Evolutionary conservation across 345 rosid species (phyloP).

Genomic region (Theobroma cacao): DNA sequence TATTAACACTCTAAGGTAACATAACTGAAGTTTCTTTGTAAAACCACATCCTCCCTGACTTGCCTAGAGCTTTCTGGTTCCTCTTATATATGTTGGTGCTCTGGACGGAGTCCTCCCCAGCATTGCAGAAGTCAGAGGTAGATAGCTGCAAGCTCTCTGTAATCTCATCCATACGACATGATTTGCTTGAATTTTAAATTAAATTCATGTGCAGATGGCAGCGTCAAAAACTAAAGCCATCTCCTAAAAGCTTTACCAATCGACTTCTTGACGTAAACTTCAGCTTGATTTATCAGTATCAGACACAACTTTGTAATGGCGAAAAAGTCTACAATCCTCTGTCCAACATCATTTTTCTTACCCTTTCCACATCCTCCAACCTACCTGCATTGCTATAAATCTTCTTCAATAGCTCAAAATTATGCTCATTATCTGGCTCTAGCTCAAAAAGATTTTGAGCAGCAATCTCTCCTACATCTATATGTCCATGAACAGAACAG

Average conservation of each 20-base stretch:
- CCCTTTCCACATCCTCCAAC: slow-evolving; percentile 52
- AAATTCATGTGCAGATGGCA: neutral
- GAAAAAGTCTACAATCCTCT: slow-evolving; percentile 40
- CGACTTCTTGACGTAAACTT: neutral
- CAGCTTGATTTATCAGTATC: neutral
- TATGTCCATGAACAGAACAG: slow-evolving; percentile 59
- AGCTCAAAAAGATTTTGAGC: slow-evolving; percentile 67
- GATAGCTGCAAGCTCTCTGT: neutral
- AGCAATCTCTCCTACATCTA: slow-evolving; percentile 66
- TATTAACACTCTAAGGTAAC: no score
- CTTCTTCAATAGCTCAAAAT: slow-evolving; percentile 69
- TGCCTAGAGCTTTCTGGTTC: no score
- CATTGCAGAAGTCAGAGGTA: neutral
- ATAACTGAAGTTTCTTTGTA: no score
- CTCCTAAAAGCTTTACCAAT: neutral
- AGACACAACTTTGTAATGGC: neutral
- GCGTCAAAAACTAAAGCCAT: neutral
- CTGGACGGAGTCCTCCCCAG: no score
- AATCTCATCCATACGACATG: neutral
- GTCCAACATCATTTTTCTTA: slow-evolving; percentile 60
- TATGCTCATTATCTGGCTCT: slow-evolving; percentile 81
- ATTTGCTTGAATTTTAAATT: neutral
- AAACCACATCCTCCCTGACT: no score
- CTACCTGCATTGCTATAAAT: slow-evolving; percentile 51
- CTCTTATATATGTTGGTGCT: no score